phyloP scores from a whole-genome alignment of 1,284 basidiomycete genomes.

The Paramarasmius palmivorus region DNA sequence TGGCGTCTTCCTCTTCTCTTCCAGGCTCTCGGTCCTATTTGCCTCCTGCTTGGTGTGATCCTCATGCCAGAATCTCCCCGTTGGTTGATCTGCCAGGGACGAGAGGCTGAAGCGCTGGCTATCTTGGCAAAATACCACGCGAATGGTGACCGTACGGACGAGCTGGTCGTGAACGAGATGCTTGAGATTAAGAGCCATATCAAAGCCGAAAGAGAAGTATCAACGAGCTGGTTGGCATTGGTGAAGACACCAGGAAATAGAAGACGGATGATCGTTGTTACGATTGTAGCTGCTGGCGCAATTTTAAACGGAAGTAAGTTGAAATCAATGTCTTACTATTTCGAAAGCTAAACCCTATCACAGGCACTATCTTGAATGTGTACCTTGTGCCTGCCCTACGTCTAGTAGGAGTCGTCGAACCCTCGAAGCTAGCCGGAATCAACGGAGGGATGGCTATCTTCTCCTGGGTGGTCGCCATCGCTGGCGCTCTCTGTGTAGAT shows the following conservation, averaged over 20 bases:
- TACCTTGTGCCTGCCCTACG: slow-evolving; percentile 11
- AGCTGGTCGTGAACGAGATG: slow-evolving; percentile 11
- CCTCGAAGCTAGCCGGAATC: slow-evolving; percentile 8
- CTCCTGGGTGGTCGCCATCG: slow-evolving; percentile 10
- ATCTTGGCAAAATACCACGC: slow-evolving; percentile 21
- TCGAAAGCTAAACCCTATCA: background rate
- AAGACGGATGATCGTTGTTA: slow-evolving; percentile 11
- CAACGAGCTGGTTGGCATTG: slow-evolving; percentile 7
- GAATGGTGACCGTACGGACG: slow-evolving; percentile 12
- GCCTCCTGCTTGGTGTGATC: slow-evolving; percentile 1
- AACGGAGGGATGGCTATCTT: slow-evolving; percentile 13
- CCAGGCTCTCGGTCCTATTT: slow-evolving; percentile 10
- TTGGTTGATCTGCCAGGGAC: slow-evolving; percentile 68
- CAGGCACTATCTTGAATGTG: slow-evolving; percentile 8
- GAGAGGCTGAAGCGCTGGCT: slow-evolving; percentile 57
- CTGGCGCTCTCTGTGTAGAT: slow-evolving; percentile 12
- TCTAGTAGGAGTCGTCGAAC: slow-evolving; percentile 12
- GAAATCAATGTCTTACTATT: background rate
- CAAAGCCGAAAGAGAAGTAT: slow-evolving; percentile 8
- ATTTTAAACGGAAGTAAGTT: slow-evolving; percentile 13
- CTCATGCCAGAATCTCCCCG: slow-evolving; percentile 30
- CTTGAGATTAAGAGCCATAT: slow-evolving; percentile 9
- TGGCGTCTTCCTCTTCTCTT: slow-evolving; percentile 13
- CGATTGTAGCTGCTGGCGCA: slow-evolving; percentile 13
- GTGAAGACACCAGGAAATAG: slow-evolving; percentile 9